phyloP scores from a whole-genome alignment of 2,329 filamentous ascomycete species.

The Trichoderma koningiopsis region DNA sequence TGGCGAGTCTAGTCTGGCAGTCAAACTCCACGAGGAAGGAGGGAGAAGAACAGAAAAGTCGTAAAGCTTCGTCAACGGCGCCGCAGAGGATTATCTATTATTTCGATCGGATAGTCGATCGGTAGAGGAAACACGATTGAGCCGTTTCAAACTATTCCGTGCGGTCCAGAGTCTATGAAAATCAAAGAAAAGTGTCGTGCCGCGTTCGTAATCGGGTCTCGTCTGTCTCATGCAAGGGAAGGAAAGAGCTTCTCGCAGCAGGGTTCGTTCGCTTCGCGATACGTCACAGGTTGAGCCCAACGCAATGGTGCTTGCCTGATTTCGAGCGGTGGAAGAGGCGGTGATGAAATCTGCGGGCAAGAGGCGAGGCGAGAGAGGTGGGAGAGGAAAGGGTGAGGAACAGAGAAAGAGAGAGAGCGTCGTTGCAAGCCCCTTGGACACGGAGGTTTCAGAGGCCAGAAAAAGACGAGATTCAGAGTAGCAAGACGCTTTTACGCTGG shows the following conservation, averaged over 20 bases:
- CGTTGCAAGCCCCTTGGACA: constrained; percentile 21
- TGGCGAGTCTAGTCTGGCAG: neutral
- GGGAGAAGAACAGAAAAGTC: neutral
- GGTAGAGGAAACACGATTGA: neutral
- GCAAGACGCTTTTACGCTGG: constrained; percentile 16
- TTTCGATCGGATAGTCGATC: neutral
- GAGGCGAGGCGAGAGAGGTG: neutral
- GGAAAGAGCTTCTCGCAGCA: neutral
- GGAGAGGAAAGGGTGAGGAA: neutral
- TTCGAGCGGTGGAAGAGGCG: neutral
- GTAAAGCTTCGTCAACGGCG: neutral
- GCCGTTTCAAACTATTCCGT: neutral
- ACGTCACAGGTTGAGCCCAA: neutral
- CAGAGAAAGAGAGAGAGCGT: constrained; percentile 5
- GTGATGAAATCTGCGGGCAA: neutral
- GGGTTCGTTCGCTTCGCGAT: neutral
- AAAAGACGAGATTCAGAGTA: constrained; percentile 10
- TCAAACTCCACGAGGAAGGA: neutral
- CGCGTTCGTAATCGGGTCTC: neutral
- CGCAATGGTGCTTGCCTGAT: neutral
- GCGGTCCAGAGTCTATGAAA: neutral
- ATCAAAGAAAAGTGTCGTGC: neutral
- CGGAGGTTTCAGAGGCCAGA: neutral
- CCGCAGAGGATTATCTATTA: neutral
- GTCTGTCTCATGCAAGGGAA: neutral